A percentile compares a stretch with the other conserved stretches of the same genome.
phyloP scores from a whole-genome alignment of 2,329 filamentous ascomycete genomes.

The Ophiognomonia clavigignenti-juglandacearum region DNA sequence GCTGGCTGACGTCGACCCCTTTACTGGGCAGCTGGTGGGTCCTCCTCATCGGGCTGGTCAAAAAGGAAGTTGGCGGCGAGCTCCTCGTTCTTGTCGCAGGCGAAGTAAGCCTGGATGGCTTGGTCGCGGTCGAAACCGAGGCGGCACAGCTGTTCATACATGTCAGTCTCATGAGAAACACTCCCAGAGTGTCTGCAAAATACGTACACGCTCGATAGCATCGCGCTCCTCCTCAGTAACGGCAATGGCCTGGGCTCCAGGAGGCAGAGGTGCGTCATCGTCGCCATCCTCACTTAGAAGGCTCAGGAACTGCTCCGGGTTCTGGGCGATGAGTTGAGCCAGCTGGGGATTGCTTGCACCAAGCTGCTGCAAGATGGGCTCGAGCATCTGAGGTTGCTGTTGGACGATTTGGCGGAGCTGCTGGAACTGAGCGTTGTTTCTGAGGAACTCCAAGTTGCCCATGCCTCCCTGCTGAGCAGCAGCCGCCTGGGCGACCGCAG shows the following conservation, averaged over 20 bases:
- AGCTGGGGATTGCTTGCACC: conserved; percentile 92
- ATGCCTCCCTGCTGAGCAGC: conserved; percentile 45
- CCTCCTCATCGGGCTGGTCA: conserved; percentile 88
- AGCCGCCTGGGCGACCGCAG: conserved; percentile 41
- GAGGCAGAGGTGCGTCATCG: conserved; percentile 77
- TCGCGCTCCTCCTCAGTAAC: conserved; percentile 96
- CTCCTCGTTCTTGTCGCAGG: conserved; percentile 99
- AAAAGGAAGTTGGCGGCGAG: conserved; percentile 97
- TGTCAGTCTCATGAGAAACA: conserved; percentile 8
- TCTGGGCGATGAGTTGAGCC: conserved; percentile 83
- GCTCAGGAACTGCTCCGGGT: conserved; percentile 90
- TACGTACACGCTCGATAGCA: conserved; percentile 85
- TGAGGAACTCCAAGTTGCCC: conserved; percentile 85
- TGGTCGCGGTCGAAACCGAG: conserved; percentile 90
- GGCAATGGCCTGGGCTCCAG: conserved; percentile 81
- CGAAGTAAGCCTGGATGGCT: conserved; percentile 97
- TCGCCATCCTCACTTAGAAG: conserved; percentile 84
- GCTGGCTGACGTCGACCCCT: conserved; percentile 7
- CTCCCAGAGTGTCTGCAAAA: conserved; percentile 2
- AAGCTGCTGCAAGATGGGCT: conserved; percentile 95
- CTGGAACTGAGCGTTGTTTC: conserved; percentile 96
- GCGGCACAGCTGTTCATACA: conserved; percentile 66
- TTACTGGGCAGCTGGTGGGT: conserved; percentile 42
- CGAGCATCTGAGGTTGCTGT: conserved; percentile 96
- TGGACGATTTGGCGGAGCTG: conserved; percentile 96